These are phyloP conservation scores for Microcyclosporella mali DNA, from an alignment of 2,329 filamentous ascomycete species.

Conservation along the genomic window DNA sequence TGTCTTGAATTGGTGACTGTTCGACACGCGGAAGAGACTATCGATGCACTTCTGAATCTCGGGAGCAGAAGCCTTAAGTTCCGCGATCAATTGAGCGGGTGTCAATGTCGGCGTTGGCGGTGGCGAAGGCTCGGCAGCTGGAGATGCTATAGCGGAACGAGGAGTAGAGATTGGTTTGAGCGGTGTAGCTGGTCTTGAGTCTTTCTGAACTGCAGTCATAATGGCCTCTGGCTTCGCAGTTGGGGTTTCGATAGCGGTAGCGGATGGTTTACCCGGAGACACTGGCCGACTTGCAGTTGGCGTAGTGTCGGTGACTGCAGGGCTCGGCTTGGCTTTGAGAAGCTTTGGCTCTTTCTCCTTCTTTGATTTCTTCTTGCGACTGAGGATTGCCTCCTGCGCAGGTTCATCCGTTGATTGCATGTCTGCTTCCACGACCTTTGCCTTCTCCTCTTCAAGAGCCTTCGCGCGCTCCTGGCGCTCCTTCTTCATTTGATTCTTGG, in stretches of 20 bases:
- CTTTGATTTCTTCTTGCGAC: slow-evolving; percentile 79
- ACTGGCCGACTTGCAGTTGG: slow-evolving; percentile 26
- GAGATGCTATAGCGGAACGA: slow-evolving; percentile 12
- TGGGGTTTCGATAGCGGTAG: slow-evolving; percentile 5
- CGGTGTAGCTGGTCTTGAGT: slow-evolving; percentile 3
- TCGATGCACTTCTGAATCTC: slow-evolving; percentile 31
- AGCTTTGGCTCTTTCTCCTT: slow-evolving; percentile 44
- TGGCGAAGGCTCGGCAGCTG: slow-evolving; percentile 29
- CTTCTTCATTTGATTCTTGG: slow-evolving; percentile 74
- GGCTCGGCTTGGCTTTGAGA: slow-evolving; percentile 22
- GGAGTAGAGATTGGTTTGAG: slow-evolving; percentile 12
- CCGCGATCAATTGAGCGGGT: slow-evolving; percentile 29
- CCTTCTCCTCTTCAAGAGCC: slow-evolving; percentile 42
- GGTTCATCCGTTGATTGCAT: slow-evolving; percentile 42
- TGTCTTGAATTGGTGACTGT: slow-evolving; percentile 26
- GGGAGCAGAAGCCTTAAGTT: slow-evolving; percentile 27
- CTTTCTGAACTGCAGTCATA: slow-evolving; percentile 2
- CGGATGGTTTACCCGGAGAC: slow-evolving; percentile 20
- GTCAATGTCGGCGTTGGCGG: slow-evolving; percentile 29
- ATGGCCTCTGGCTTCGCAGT: slow-evolving; percentile 5
- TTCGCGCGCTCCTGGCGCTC: slow-evolving; percentile 43
- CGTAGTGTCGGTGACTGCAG: slow-evolving; percentile 22
- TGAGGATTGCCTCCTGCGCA: slow-evolving; percentile 64
- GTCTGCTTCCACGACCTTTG: slow-evolving; percentile 46
- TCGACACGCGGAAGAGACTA: slow-evolving; percentile 29